Evolutionary conservation across 257 asterid genomes (phyloP).

Genomic region (Solanum sejunctum): DNA sequence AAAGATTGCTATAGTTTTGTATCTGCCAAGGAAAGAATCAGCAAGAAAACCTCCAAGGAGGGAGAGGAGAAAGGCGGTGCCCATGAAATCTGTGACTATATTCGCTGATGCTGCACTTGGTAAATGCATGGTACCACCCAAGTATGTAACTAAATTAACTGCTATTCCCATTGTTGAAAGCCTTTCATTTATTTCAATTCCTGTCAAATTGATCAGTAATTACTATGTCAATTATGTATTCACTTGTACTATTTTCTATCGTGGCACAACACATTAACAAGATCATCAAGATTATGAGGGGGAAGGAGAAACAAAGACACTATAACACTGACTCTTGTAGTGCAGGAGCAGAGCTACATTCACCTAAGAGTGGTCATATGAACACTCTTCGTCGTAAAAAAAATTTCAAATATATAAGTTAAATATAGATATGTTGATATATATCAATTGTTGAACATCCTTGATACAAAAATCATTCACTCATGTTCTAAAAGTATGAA

Average conservation of each 20-base stretch:
- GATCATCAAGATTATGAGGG: neutral
- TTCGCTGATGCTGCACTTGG: slow-evolving; percentile 35
- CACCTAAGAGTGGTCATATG: too few relatives aligned
- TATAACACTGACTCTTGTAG: too few relatives aligned
- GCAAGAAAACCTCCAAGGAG: slow-evolving; percentile 86
- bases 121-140: slow-evolving; percentile 63
- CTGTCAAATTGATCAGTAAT: slow-evolving; percentile 12
- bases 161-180: slow-evolving; percentile 78
- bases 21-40: slow-evolving; percentile 84
- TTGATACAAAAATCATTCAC: too few relatives aligned
- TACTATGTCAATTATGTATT: neutral
- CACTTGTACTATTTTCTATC: neutral
- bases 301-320: neutral
- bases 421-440: too few relatives aligned
- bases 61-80: slow-evolving; percentile 76
- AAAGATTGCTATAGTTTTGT: slow-evolving; percentile 61
- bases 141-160: slow-evolving; percentile 61
- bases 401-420: too few relatives aligned
- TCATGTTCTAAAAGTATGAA: too few relatives aligned
- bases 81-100: slow-evolving; percentile 85
- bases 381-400: too few relatives aligned
- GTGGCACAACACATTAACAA: neutral
- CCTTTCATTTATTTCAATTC: slow-evolving; percentile 57
- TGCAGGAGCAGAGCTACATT: too few relatives aligned
- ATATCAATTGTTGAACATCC: too few relatives aligned